Conservation (phyloP, 768 basidiomycete species). For the Boletus sp. region DNA sequence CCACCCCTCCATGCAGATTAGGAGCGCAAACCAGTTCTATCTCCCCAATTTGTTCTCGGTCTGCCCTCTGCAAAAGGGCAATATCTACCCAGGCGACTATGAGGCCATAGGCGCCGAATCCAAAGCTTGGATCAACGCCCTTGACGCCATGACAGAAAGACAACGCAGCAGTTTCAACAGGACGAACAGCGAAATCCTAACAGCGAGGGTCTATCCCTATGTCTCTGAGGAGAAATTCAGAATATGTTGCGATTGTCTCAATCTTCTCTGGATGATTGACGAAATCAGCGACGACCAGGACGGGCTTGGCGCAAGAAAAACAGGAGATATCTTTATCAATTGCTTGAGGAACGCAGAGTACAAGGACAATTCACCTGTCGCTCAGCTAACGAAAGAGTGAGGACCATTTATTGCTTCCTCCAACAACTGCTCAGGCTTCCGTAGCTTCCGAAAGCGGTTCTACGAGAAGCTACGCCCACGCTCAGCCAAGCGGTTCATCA, state of each 20-base stretch:
- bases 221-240: slow-evolving; percentile 55
- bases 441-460: slow-evolving; percentile 54
- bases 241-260: slow-evolving; percentile 58
- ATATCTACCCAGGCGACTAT: slow-evolving; percentile 53
- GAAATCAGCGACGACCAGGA: slow-evolving; percentile 67
- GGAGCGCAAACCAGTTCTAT: slow-evolving; percentile 34
- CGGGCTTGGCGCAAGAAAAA: slow-evolving; percentile 50
- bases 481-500: slow-evolving; percentile 40
- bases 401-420: slow-evolving; percentile 13
- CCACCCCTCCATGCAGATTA: neutral
- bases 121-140: slow-evolving; percentile 59
- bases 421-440: neutral
- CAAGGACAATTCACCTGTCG: slow-evolving; percentile 55
- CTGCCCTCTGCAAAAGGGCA: slow-evolving; percentile 43
- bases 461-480: slow-evolving; percentile 42
- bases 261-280: slow-evolving; percentile 63
- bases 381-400: slow-evolving; percentile 60
- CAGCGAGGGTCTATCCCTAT: slow-evolving; percentile 59
- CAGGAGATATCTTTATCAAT: slow-evolving; percentile 50
- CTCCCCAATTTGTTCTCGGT: slow-evolving; percentile 55
- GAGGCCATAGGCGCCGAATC: slow-evolving; percentile 53
- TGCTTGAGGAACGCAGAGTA: slow-evolving; percentile 50
- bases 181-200: slow-evolving; percentile 58
- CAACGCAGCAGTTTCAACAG: slow-evolving; percentile 56
- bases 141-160: slow-evolving; percentile 53